Evolutionary conservation across 306 rosid species (phyloP), one percentile per base, ranked within the genome.

Genomic region (Crotalaria pallida): DNA sequence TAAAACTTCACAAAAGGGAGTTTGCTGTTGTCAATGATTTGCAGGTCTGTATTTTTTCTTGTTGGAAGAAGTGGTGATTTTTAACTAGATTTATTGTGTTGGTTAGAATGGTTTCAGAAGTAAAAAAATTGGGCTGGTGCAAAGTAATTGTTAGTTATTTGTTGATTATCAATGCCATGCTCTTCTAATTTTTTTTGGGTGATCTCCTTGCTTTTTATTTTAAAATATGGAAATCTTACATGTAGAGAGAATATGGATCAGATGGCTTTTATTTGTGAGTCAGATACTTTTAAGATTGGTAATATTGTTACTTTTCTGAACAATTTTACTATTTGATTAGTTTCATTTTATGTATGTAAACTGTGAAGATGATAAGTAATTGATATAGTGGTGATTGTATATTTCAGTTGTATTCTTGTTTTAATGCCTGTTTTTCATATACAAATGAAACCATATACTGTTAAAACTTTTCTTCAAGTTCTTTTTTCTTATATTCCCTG

Each of bases 401-500:
- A 23, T 67, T 31, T 34, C 49, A 47, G 27, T 58, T 27, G 45
- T 19, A 61, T 57, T 38, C 43, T 61, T 40, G 72, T 38, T 38
- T 69, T 36, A 48, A 58, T n/a, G 10, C 16, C 36, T 7, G 15
- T 69, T 18, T 65, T 27, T 26, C 13, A 58, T 65, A 5, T 79
- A n/a, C n/a, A 56, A 41, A 56, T 47, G 55, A 21, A 58, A 16
- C 67, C 66, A 41, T 58, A 41, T 58, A 34, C 6, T 71, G 49
- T 51, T 13, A 45, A 12, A 12, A 43, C 52, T 33, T 63, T 12
- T 7, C 8, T 61, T 0, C 2, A 7, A 22, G 47, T 19, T 5
- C 6, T 2, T 24, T 22, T 53, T 10, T 58, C 36, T 40, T 72
- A 24, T 40, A 65, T 50, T 62, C 74, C 33, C 53, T 78, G 72